A percentile compares a stretch with the other conserved stretches of the same genome.
phyloP scores from a whole-genome alignment of 2,329 filamentous ascomycete species.

The Alternaria sp. region DNA sequence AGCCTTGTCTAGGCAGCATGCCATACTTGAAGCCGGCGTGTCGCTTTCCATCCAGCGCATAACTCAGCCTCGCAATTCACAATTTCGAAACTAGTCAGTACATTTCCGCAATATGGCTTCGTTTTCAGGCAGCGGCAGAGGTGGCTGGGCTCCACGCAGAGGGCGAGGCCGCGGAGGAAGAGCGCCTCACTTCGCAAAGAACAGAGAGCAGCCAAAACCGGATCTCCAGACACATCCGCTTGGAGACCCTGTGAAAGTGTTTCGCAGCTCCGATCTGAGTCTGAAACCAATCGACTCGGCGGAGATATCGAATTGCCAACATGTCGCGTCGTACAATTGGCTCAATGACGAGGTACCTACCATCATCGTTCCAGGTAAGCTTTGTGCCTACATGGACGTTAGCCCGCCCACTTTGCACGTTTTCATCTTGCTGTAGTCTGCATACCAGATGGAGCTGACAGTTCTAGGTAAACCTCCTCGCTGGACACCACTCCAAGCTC shows the following conservation, averaged over 20 bases:
- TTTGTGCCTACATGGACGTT: background rate
- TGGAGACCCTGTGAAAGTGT: slow-evolving; percentile 32
- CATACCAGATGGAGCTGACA: slow-evolving; percentile 3
- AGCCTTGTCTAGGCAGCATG: slow-evolving; percentile 35
- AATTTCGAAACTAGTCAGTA: background rate
- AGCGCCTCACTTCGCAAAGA: slow-evolving; percentile 12
- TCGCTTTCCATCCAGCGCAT: background rate
- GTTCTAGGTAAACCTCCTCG: slow-evolving; percentile 56
- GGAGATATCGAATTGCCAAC: slow-evolving; percentile 49
- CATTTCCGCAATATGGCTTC: slow-evolving; percentile 1
- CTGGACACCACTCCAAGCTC: slow-evolving; percentile 55
- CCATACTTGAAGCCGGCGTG: slow-evolving; percentile 3
- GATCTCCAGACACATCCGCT: slow-evolving; percentile 39
- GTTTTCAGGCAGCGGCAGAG: slow-evolving; percentile 16
- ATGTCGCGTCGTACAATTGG: slow-evolving; percentile 63
- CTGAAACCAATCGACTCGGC: background rate
- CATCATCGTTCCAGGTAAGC: slow-evolving; percentile 45
- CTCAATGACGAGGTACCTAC: slow-evolving; percentile 43
- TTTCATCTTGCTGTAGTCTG: background rate
- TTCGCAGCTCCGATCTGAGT: slow-evolving; percentile 22
- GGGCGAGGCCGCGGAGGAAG: slow-evolving; percentile 23
- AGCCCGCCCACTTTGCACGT: background rate
- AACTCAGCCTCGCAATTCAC: background rate
- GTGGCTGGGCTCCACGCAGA: slow-evolving; percentile 31
- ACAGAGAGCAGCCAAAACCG: slow-evolving; percentile 17